These are phyloP conservation scores for Albugo laibachii DNA, from an alignment of 352 stramenopile species.

Conservation along the genomic window DNA sequence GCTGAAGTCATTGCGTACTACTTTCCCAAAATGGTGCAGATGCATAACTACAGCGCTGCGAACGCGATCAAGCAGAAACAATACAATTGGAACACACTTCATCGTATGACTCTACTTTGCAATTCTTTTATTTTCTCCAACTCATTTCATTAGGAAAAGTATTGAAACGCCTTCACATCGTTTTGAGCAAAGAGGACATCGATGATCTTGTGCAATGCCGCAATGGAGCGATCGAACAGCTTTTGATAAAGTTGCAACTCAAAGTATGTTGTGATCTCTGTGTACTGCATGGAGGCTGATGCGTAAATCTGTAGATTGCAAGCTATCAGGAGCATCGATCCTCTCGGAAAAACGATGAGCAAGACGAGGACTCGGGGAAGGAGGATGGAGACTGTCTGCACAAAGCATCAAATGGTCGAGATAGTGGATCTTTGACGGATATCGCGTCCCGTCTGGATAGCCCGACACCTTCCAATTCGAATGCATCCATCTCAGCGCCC, in stretches of 20 bases:
- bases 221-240: constrained; percentile 72
- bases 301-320: constrained; percentile 32
- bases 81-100: constrained; percentile 93
- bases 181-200: constrained; percentile 79
- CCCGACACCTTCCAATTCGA: not conserved
- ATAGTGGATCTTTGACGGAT: too few species aligned
- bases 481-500: not conserved
- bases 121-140: too few species aligned
- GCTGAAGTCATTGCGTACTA: constrained; percentile 88
- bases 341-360: constrained; percentile 12
- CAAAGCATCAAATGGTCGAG: too few species aligned
- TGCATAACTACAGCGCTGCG: constrained; percentile 91
- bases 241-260: constrained; percentile 81
- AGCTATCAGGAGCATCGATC: constrained; percentile 45
- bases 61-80: constrained; percentile 88
- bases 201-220: constrained; percentile 82
- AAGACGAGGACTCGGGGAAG: constrained; percentile 8
- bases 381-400: not conserved
- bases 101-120: constrained; percentile 24
- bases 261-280: constrained; percentile 27
- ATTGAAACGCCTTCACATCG: constrained; percentile 61
- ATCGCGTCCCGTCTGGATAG: not conserved
- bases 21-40: constrained; percentile 88
- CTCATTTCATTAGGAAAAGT: constrained; percentile 30
- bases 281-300: not conserved